Evolutionary conservation across 2,329 filamentous ascomycete genomes (phyloP).

Genomic region (Pseudogymnoascus sp.): DNA sequence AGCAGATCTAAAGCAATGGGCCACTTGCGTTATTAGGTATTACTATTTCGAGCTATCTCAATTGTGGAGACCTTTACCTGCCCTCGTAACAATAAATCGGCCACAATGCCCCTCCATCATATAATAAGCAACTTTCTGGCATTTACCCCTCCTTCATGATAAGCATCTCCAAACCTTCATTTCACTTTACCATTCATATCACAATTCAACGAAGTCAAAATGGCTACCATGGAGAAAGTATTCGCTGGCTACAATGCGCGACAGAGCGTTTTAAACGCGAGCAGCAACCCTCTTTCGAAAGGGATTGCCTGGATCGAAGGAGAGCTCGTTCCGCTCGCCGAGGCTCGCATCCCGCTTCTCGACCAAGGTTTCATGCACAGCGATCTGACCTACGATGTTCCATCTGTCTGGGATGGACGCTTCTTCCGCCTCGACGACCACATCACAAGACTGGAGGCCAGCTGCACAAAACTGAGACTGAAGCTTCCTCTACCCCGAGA

Average conservation of each 20-base stretch:
- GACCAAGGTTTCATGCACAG: conserved; percentile 47
- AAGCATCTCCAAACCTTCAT: neutral
- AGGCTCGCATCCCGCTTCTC: conserved; percentile 42
- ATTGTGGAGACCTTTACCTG: neutral
- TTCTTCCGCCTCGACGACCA: conserved; percentile 47
- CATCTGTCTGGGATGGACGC: conserved; percentile 44
- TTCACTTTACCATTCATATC: neutral
- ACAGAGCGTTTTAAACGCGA: conserved; percentile 27
- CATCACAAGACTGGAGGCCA: conserved; percentile 36
- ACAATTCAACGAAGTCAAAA: conserved; percentile 18
- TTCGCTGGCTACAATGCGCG: conserved; percentile 34
- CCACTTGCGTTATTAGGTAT: conserved; percentile 4
- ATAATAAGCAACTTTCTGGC: neutral
- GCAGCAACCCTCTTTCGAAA: conserved; percentile 34
- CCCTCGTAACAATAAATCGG: conserved; percentile 1
- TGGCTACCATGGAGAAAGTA: conserved; percentile 39
- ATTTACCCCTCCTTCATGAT: neutral
- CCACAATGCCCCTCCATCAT: neutral
- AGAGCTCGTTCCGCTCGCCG: conserved; percentile 35
- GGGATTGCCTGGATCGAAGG: conserved; percentile 43
- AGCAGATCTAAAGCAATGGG: neutral
- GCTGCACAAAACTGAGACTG: conserved; percentile 40
- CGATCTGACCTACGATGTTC: conserved; percentile 47
- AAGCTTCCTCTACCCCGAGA: conserved; percentile 35
- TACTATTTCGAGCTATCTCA: neutral